Evolutionary conservation across 306 rosid genomes (phyloP).

Genomic region (Hippophae gyantsensis): DNA sequence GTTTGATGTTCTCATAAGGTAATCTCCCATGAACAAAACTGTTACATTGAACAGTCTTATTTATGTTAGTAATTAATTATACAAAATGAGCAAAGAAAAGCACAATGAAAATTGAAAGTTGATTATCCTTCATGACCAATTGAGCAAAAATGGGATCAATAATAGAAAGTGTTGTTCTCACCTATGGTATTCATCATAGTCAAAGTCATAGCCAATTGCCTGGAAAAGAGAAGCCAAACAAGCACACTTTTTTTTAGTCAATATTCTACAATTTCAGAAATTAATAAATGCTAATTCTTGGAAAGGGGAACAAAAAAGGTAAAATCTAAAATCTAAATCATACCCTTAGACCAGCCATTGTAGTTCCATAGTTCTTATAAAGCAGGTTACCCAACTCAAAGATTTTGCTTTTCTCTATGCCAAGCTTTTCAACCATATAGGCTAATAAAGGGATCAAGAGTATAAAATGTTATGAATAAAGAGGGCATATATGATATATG

Average conservation of each 20-base stretch:
- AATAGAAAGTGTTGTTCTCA: conserved; percentile 14
- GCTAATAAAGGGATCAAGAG: conserved; percentile 27
- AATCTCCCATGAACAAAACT: conserved; percentile 89
- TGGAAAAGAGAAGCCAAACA: conserved; percentile 25
- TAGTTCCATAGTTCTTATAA: conserved; percentile 84
- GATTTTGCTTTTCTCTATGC: conserved; percentile 60
- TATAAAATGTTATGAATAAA: not conserved
- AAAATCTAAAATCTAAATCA: not conserved
- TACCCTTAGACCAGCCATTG: conserved; percentile 99
- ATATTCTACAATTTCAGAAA: conserved; percentile 2
- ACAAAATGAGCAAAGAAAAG: too few relatives aligned
- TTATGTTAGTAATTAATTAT: too few relatives aligned
- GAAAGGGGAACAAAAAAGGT: not conserved
- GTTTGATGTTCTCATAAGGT: conserved; percentile 77
- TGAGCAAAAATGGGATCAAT: too few relatives aligned
- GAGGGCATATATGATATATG: not conserved
- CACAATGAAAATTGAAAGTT: too few relatives aligned
- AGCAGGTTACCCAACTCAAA: conserved; percentile 51
- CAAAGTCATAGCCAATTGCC: conserved; percentile 94
- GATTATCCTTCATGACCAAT: too few relatives aligned
- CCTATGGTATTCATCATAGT: conserved; percentile 88
- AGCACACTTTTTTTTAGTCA: not conserved
- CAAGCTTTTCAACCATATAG: conserved; percentile 80
- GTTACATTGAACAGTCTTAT: conserved; percentile 10
- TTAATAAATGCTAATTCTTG: not conserved